Base-by-base conservation (phyloP, 176 grass and related monocot species). In the Luzula sylvatica region DNA sequence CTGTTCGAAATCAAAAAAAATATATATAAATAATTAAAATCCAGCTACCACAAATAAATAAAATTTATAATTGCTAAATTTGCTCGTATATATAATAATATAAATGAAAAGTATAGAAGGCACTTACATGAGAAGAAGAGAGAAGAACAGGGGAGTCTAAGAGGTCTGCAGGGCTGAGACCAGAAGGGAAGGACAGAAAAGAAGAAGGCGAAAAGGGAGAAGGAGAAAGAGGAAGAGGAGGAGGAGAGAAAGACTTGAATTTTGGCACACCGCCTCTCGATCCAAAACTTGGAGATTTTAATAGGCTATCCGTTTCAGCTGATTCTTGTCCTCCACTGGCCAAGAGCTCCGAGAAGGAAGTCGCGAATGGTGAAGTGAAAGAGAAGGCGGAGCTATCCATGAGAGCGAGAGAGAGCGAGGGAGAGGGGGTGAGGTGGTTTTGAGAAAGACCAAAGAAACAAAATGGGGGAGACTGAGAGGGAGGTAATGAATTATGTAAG, bases 121-220 rank as follows among this genome's bases (percentile, higher is more conserved):
- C 4, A 54, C 66, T 70, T 55, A 77, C 74, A 40, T 26, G 18
- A 50, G 57, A 70, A 40, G 88, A 81, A 52, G 65, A 70, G 3
- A 94, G 68, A 42, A 83, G 61, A 68, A 75, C 78, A 26, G 88
- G 79, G 45, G 88, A 87, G 58, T 94, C 79, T 46, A 94, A 68
- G 23, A 94, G 44, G 5, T 54, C 75, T 11, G 74, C 40, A 9
- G 74, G 74, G 56, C 55, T 77, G 21, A 77, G 74, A 4, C 66
- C 66, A 0, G 56, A 6, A 13, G 75, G 52, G 7, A 76, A 62
- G 50, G 67, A 14, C 48, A 94, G 75, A 65, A 59, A 87, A 22
- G 79, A 77, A 44, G 88, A 72, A 25, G 83, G 76, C 0, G 82
- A 80, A 24, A 75, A 3, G 26, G 52, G 64, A 21, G 51, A 38